A percentile compares a stretch with the other conserved stretches of the same genome.
These are phyloP conservation scores for Trichoderma cornu-damae DNA, from an alignment of 2,329 filamentous ascomycete genomes.

Conservation along the genomic window DNA sequence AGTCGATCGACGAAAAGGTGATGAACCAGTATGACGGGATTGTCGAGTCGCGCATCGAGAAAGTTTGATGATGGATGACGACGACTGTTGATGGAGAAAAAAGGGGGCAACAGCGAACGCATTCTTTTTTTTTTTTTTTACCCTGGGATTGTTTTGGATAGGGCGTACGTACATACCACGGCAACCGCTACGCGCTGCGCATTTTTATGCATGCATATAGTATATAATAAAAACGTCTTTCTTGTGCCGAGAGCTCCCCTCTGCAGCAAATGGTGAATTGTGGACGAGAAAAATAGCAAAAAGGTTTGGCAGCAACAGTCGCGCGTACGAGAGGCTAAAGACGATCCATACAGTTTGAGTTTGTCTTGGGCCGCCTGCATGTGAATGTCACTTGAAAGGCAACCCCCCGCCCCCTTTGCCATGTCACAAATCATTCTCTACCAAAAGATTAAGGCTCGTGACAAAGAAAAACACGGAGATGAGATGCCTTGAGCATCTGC, in stretches of 20 bases:
- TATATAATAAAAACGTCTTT: conserved; percentile 3
- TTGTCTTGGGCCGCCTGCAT: neutral
- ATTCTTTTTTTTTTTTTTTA: too few species aligned
- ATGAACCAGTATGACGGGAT: conserved; percentile 45
- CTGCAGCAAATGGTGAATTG: neutral
- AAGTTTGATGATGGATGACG: neutral
- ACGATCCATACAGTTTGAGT: neutral
- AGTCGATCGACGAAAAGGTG: conserved; percentile 44
- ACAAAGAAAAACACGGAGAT: neutral
- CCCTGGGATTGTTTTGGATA: neutral
- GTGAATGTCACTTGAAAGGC: neutral
- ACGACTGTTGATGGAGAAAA: conserved; percentile 1
- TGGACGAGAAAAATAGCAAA: neutral
- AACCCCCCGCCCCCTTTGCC: neutral
- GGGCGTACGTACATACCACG: conserved; percentile 10
- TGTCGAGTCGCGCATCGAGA: conserved; percentile 21
- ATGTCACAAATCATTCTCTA: neutral
- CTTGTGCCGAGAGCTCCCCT: neutral
- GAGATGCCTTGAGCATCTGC: neutral
- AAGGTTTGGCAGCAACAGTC: neutral
- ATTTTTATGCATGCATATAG: neutral
- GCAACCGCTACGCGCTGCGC: neutral
- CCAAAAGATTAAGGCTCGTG: neutral
- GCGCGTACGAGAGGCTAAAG: neutral
- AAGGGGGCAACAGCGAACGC: too few species aligned